A percentile compares a stretch with the other conserved stretches of the same genome.
phyloP scores from a whole-genome alignment of 1,139 yeast genomes.

The Hyphopichia fennica region DNA sequence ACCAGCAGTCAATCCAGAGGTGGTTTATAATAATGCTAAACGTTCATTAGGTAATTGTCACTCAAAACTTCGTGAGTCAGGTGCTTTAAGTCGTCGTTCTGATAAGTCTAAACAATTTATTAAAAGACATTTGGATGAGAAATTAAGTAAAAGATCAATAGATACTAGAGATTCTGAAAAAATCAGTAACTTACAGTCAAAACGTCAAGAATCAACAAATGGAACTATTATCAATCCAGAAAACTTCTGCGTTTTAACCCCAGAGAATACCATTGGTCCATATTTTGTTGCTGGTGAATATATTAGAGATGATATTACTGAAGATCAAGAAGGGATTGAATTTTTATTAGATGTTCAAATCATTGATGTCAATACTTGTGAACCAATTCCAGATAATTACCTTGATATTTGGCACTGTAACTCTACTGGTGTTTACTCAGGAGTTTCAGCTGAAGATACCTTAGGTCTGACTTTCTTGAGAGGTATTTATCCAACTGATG shows the following conservation, averaged over 20 bases:
- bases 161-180: not conserved
- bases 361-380: conserved; percentile 5
- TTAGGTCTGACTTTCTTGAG: conserved; percentile 2
- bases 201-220: not conserved
- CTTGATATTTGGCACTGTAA: conserved; percentile 7
- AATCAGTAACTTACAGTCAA: not conserved
- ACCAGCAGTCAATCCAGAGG: not conserved
- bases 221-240: not conserved
- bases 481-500: conserved; percentile 4
- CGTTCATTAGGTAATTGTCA: not conserved
- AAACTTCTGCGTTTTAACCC: conserved; percentile 3
- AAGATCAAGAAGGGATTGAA: conserved; percentile 3
- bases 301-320: conserved; percentile 5
- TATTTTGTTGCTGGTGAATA: conserved; percentile 5
- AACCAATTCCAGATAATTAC: conserved; percentile 4
- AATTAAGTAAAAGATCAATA: not conserved
- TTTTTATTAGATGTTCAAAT: conserved; percentile 5
- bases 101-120: not conserved
- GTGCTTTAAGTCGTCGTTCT: not conserved
- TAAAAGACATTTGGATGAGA: not conserved
- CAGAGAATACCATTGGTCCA: conserved; percentile 5
- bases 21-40: not conserved
- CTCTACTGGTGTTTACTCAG: conserved; percentile 5
- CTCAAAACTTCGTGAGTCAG: not conserved
- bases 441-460: conserved; percentile 3